Evolutionary conservation across 1,284 basidiomycete genomes (phyloP).

Genomic region (Neonothopanus nambi): DNA sequence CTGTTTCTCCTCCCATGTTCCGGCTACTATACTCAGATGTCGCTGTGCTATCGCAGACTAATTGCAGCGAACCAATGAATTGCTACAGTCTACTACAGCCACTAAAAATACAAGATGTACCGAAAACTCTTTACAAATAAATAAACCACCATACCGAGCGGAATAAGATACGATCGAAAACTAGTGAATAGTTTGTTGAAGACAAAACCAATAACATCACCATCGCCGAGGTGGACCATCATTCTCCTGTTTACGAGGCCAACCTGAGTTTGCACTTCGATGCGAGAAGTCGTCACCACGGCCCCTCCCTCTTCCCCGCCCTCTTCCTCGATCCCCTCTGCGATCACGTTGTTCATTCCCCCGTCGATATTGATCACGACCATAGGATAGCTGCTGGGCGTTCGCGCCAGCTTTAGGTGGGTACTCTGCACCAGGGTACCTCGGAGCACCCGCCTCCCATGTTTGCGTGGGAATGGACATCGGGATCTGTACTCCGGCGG

Average conservation of each 20-base stretch:
- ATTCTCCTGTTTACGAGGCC: constrained; percentile 39
- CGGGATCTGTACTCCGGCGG: constrained; percentile 24
- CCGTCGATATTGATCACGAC: constrained; percentile 20
- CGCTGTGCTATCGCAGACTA: too few species aligned
- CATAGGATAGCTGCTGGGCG: constrained; percentile 18
- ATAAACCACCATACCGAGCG: too few species aligned
- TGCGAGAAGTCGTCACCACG: constrained; percentile 32
- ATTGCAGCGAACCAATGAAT: too few species aligned
- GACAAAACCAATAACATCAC: too few species aligned
- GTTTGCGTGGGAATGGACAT: constrained; percentile 18
- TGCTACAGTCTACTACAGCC: too few species aligned
- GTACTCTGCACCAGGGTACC: not conserved
- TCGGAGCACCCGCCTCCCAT: not conserved
- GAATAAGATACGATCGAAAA: too few species aligned
- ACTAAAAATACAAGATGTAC: too few species aligned
- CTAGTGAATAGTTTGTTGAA: too few species aligned
- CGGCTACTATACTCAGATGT: too few species aligned
- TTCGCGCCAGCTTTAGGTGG: not conserved
- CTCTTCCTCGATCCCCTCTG: constrained; percentile 35
- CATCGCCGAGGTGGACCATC: not conserved
- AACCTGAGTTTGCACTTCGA: constrained; percentile 58
- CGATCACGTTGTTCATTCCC: constrained; percentile 26
- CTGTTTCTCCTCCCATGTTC: too few species aligned
- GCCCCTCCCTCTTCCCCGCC: constrained; percentile 38
- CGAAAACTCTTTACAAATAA: too few species aligned